These are phyloP conservation scores for Rhodotorula sp. DNA, from an alignment of 1,284 basidiomycete species.

Conservation along the genomic window DNA sequence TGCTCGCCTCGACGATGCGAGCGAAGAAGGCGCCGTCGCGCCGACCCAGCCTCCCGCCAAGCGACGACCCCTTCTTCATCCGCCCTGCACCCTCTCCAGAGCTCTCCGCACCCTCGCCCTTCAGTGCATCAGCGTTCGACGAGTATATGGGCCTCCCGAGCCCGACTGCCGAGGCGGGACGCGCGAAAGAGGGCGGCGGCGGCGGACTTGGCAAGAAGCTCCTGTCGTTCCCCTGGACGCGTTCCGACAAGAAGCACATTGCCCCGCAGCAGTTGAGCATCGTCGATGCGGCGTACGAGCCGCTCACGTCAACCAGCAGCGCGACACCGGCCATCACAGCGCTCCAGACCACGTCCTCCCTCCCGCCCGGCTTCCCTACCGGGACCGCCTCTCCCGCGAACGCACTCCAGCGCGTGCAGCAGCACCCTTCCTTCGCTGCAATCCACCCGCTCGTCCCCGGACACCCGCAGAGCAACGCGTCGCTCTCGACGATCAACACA, in stretches of 20 bases:
- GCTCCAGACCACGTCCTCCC: conserved; percentile 4
- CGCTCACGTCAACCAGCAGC: background rate
- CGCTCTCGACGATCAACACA: conserved; percentile 33
- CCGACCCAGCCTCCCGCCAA: background rate
- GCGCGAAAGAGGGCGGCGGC: background rate
- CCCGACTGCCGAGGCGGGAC: background rate
- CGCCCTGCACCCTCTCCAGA: background rate
- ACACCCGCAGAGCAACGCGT: conserved; percentile 15
- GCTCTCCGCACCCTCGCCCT: background rate
- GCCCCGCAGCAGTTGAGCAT: background rate
- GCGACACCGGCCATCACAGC: conserved; percentile 13
- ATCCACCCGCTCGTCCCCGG: background rate
- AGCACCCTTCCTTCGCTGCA: conserved; percentile 13
- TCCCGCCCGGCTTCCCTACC: conserved; percentile 16
- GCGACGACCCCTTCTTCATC: conserved; percentile 9
- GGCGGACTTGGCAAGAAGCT: conserved; percentile 29
- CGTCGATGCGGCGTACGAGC: background rate
- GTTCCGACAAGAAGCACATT: conserved; percentile 22
- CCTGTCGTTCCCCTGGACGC: conserved; percentile 23
- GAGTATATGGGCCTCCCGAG: conserved; percentile 12
- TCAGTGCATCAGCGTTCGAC: conserved; percentile 14
- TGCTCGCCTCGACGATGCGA: conserved; percentile 23
- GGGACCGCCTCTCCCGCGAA: background rate
- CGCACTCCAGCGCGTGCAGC: background rate
- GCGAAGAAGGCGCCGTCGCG: conserved; percentile 8